Conservation (phyloP, 345 rosid species). For the Syzygium oleosum region DNA sequence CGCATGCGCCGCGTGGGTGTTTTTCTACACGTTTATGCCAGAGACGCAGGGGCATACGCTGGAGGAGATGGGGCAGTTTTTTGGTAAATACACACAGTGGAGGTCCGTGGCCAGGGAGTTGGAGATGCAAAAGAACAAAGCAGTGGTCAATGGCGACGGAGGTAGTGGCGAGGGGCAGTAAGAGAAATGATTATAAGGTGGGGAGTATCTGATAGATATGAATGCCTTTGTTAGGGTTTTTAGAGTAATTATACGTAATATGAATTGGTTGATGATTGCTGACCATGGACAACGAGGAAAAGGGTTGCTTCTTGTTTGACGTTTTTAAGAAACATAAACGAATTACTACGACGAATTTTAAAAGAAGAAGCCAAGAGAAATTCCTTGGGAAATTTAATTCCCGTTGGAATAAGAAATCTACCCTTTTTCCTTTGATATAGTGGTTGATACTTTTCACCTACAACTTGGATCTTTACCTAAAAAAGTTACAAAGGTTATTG, state of each 20-base stretch:
- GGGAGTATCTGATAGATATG: background rate
- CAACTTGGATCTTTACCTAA: background rate
- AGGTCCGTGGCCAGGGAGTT: slow-evolving; percentile 20
- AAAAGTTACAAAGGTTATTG: too few species aligned
- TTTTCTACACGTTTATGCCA: slow-evolving; percentile 43
- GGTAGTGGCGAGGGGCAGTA: background rate
- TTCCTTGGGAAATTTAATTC: too few species aligned
- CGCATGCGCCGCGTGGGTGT: slow-evolving; percentile 35
- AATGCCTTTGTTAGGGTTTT: background rate
- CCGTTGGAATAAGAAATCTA: background rate
- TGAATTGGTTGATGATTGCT: background rate
- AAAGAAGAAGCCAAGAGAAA: background rate
- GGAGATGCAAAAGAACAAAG: background rate
- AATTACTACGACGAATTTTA: background rate
- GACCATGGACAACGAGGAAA: background rate
- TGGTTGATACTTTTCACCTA: background rate
- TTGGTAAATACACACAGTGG: slow-evolving; percentile 38
- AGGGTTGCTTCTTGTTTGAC: background rate
- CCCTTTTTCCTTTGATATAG: too few species aligned
- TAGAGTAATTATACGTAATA: background rate
- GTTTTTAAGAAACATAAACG: too few species aligned
- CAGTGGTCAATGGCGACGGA: background rate
- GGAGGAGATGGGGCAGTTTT: slow-evolving; percentile 60
- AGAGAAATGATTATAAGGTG: background rate
- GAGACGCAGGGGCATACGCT: slow-evolving; percentile 62